Evolutionary conservation across 1,284 basidiomycete species (phyloP), one percentile per base, ranked within the genome.

Genomic region (Apiotrichum sp.): DNA sequence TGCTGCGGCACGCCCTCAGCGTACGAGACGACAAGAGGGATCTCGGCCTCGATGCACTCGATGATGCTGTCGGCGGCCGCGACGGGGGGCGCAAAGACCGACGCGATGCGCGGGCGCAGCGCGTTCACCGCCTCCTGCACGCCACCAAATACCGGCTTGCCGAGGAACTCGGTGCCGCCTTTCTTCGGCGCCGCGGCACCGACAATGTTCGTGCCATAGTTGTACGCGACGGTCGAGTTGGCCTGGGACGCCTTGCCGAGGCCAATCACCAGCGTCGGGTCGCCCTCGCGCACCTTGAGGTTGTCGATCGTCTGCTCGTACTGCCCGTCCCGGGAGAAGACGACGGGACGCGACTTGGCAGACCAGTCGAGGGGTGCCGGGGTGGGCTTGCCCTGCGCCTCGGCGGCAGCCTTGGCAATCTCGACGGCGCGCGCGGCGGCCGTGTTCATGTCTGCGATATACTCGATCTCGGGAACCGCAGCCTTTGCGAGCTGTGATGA

Each of bases 131-230:
- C 93, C 82, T 95, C 92, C 68, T 81, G 83, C 50, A 98, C 91
- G 39, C 82, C 84, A 42, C 88, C 90, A 67, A 92, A 98, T 35
- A 97, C 86, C 44, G 93, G 93, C 40, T 93, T 82, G 38, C 90
- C 93, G 56, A 97, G 82, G 78, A 97, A 92, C 8, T 84, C 46
- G 44, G 88, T 75, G 86, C 93, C 93, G 54, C 90, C 93, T 76
- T 96, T 97, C 78, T 88, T 93, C 47, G 93, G 93, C 3, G 89
- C 91, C 48, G 93, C 89, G 66, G 93, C 92, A 55, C 93, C 93
- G 57, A 98, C 89, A 84, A 98, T 90, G 59, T 87, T 89, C 57
- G 93, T 97, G 36, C 93, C 93, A 56, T 60, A 69, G 72, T 91
- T 50, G 29, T 53, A 50, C 3, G 64, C 58, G 33, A 64, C 48